phyloP scores from a whole-genome alignment of 2,329 filamentous ascomycete genomes.

The Cadophora malorum region DNA sequence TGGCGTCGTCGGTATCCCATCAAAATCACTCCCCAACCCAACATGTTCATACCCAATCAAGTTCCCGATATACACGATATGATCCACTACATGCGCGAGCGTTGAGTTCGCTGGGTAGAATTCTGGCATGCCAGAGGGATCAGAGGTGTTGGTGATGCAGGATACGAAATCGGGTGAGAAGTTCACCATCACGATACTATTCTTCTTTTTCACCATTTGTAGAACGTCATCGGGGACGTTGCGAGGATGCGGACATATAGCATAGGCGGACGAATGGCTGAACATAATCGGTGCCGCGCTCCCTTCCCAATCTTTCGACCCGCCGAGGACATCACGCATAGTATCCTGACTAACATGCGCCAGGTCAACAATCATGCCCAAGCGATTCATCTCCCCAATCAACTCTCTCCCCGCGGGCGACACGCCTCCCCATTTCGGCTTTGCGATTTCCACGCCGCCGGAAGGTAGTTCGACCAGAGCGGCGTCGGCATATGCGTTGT shows the following conservation, averaged over 20 bases:
- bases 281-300: slow-evolving; percentile 86
- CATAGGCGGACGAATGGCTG: slow-evolving; percentile 83
- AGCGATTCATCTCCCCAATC: slow-evolving; percentile 88
- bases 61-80: slow-evolving; percentile 83
- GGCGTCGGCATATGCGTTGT: slow-evolving; percentile 88
- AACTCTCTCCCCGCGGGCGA: slow-evolving; percentile 72
- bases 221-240: slow-evolving; percentile 90
- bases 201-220: slow-evolving; percentile 72
- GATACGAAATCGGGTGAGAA: slow-evolving; percentile 84
- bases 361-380: slow-evolving; percentile 94
- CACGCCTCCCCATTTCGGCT: slow-evolving; percentile 73
- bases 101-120: slow-evolving; percentile 73
- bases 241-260: slow-evolving; percentile 83
- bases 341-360: slow-evolving; percentile 81
- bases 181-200: slow-evolving; percentile 89
- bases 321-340: slow-evolving; percentile 81
- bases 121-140: slow-evolving; percentile 69
- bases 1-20: slow-evolving; percentile 73
- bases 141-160: slow-evolving; percentile 61
- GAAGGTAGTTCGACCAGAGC: slow-evolving; percentile 66
- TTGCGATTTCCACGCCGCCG: slow-evolving; percentile 41
- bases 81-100: slow-evolving; percentile 76
- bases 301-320: slow-evolving; percentile 66
- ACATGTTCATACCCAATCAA: slow-evolving; percentile 88
- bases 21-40: slow-evolving; percentile 88